These are phyloP conservation scores for Chrysoporthe deuterocubensis DNA, from an alignment of 2,329 filamentous ascomycete genomes.

Conservation along the genomic window DNA sequence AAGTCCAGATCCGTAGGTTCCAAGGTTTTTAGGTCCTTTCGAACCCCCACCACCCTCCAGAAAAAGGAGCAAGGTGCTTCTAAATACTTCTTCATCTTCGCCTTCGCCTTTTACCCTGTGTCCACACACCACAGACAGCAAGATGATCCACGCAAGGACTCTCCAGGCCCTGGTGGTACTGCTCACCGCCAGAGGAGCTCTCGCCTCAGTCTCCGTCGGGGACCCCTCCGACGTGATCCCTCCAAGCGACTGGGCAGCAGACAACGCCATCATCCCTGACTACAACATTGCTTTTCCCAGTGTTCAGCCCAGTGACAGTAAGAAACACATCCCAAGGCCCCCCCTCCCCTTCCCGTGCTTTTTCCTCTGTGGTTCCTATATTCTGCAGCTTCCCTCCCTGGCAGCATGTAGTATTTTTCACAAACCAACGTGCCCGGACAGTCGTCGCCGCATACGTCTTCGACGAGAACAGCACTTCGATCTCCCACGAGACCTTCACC, in stretches of 20 bases:
- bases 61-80: background rate
- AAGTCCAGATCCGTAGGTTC: background rate
- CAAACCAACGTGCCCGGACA: background rate
- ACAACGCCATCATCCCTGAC: slow-evolving; percentile 32
- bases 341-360: background rate
- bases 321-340: background rate
- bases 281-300: slow-evolving; percentile 19
- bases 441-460: background rate
- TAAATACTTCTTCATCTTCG: background rate
- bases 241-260: slow-evolving; percentile 28
- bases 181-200: slow-evolving; percentile 31
- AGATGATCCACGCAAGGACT: background rate
- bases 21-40: background rate
- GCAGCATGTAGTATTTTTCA: background rate
- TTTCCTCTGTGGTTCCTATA: background rate
- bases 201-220: slow-evolving; percentile 34
- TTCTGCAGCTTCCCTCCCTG: background rate
- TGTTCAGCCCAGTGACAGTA: background rate
- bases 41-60: background rate
- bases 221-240: slow-evolving; percentile 31
- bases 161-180: background rate
- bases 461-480: background rate
- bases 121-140: background rate
- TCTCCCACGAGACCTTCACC: background rate
- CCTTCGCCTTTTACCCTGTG: background rate